These are phyloP conservation scores for Tolypocladium endophyticum DNA, from an alignment of 2,329 filamentous ascomycete species.

Conservation along the genomic window DNA sequence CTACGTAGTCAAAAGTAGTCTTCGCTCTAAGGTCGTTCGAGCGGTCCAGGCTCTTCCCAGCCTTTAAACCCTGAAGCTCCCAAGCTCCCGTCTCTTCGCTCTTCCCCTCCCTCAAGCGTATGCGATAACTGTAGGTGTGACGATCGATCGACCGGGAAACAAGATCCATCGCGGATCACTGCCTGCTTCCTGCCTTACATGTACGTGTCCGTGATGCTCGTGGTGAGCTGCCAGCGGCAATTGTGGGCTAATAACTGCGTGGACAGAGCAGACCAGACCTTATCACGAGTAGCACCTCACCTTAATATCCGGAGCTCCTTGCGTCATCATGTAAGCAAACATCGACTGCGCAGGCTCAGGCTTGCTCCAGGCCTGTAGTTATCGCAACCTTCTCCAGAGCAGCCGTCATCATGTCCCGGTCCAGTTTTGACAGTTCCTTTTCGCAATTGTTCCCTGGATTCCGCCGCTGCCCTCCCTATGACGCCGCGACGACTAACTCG, in stretches of 20 bases:
- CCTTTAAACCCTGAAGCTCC: neutral
- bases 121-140: neutral
- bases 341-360: neutral
- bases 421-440: slow-evolving; percentile 18
- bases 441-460: slow-evolving; percentile 9
- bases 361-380: neutral
- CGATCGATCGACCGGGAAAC: neutral
- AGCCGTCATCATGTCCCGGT: slow-evolving; percentile 17
- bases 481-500: slow-evolving; percentile 17
- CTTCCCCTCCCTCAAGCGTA: neutral
- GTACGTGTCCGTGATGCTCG: neutral
- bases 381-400: neutral
- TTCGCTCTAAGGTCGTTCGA: neutral
- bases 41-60: neutral
- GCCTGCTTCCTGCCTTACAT: neutral
- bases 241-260: neutral
- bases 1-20: neutral
- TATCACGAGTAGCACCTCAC: neutral
- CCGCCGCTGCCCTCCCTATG: slow-evolving; percentile 7
- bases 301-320: neutral
- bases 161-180: neutral
- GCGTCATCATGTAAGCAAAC: neutral
- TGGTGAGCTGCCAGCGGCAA: neutral
- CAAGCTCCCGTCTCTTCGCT: neutral
- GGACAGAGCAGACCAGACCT: neutral